Percentiles rank a stretch among this genome's conserved stretches.
phyloP scores from a whole-genome alignment of 257 asterid species.

The Galeopsis tetrahit region DNA sequence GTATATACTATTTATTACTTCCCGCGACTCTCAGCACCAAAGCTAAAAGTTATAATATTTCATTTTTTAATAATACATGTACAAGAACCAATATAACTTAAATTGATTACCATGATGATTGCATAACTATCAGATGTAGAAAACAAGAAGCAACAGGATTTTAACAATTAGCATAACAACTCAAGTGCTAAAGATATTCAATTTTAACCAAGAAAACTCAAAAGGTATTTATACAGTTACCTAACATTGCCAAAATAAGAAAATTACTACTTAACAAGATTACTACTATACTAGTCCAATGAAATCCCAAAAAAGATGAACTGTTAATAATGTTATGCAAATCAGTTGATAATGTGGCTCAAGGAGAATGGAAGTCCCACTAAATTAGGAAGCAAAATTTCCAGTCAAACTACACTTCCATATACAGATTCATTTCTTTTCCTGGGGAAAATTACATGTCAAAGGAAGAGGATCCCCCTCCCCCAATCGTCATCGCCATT shows the following conservation, averaged over 20 bases:
- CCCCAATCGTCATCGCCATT: conserved; percentile 2
- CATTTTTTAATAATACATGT: background rate
- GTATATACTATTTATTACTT: too few species aligned
- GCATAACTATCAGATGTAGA: background rate
- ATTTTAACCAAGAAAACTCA: background rate
- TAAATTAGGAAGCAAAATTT: conserved; percentile 5
- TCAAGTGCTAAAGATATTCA: background rate
- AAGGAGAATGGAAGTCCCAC: background rate
- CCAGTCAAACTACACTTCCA: background rate
- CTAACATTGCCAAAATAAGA: background rate
- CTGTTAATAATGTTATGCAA: background rate
- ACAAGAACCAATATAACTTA: background rate
- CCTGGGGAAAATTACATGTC: background rate
- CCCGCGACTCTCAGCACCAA: background rate
- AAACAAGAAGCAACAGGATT: background rate
- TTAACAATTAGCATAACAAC: background rate
- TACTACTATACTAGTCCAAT: background rate
- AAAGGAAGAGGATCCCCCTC: background rate
- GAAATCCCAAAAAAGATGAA: background rate
- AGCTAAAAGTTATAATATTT: background rate
- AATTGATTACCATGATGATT: too few species aligned
- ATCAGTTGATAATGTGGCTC: background rate
- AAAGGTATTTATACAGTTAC: background rate
- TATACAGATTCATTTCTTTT: background rate
- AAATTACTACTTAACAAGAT: background rate